A percentile compares a stretch with the other conserved stretches of the same genome.
Evolutionary conservation across 108 stramenopile genomes (phyloP).

Genomic region (Conticribra weissflogii): DNA sequence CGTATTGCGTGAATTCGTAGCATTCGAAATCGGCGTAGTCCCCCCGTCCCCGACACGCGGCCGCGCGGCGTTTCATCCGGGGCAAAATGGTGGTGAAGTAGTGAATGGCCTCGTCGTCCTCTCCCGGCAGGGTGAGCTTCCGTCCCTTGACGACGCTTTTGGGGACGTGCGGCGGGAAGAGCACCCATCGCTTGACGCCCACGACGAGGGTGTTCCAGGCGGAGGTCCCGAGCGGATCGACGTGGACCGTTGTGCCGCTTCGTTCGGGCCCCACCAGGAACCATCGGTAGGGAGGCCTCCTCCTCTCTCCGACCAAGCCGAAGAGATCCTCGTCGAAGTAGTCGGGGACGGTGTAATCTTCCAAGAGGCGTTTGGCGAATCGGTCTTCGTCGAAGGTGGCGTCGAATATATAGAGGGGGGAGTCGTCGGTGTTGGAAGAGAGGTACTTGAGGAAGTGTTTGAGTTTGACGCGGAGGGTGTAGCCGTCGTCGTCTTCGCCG

Average conservation of each 20-base stretch:
- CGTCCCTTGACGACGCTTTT: constrained; percentile 89
- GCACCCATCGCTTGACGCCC: constrained; percentile 97
- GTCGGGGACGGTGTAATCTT: constrained; percentile 88
- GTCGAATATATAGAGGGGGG: constrained; percentile 98
- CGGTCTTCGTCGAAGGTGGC: constrained; percentile 87
- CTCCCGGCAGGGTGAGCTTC: constrained; percentile 63
- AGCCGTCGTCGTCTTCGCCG: constrained; percentile 98
- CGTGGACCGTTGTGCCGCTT: constrained; percentile 93
- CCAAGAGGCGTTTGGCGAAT: constrained; percentile 58
- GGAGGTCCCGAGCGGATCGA: constrained; percentile 95
- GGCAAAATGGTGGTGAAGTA: constrained; percentile 94
- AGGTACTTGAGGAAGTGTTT: constrained; percentile 90
- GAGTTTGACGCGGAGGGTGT: constrained; percentile 88
- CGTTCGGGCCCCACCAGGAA: constrained; percentile 93
- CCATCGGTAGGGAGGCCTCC: constrained; percentile 98
- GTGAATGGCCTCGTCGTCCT: constrained; percentile 99
- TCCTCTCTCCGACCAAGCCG: constrained; percentile 83
- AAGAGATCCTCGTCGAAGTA: constrained; percentile 97
- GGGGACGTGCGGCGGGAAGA: constrained; percentile 93
- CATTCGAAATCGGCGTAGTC: constrained; percentile 78
- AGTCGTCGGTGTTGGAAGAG: constrained; percentile 87
- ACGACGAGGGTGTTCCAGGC: constrained; percentile 97
- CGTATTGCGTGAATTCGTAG: constrained; percentile 95
- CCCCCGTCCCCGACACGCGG: constrained; percentile 22
- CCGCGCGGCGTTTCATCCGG: constrained; percentile 83